These are phyloP conservation scores for Lodderomyces metapsilosis DNA, from an alignment of 1,139 yeast species.

Conservation along the genomic window DNA sequence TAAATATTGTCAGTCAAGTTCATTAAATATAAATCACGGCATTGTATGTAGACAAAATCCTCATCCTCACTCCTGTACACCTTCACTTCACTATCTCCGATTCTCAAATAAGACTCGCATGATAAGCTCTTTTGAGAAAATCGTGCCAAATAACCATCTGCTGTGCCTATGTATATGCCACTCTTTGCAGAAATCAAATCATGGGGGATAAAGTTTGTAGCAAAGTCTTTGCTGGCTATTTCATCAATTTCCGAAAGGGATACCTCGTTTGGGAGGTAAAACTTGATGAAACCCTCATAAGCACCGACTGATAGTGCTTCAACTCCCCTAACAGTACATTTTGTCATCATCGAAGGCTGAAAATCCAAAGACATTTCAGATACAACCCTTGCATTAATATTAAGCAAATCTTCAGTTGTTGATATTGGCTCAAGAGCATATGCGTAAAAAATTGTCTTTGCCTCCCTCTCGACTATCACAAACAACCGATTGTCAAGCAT, in stretches of 20 bases:
- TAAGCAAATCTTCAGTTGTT: not conserved
- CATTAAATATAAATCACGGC: constrained; percentile 45
- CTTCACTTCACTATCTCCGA: constrained; percentile 25
- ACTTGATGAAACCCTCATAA: constrained; percentile 19
- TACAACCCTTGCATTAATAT: not conserved
- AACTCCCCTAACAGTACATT: constrained; percentile 8
- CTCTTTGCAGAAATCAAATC: constrained; percentile 14
- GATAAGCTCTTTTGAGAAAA: constrained; percentile 14
- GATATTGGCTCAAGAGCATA: not conserved
- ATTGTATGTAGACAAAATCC: constrained; percentile 25
- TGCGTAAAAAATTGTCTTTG: not conserved
- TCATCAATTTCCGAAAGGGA: not conserved
- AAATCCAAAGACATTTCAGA: constrained; percentile 5
- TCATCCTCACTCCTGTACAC: constrained; percentile 18
- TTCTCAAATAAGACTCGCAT: constrained; percentile 17
- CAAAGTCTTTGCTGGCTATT: not conserved
- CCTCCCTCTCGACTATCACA: constrained; percentile 16
- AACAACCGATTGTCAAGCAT: constrained; percentile 14
- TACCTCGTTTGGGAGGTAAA: constrained; percentile 7
- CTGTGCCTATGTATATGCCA: constrained; percentile 27
- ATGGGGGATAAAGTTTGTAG: constrained; percentile 18
- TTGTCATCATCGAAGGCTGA: constrained; percentile 22
- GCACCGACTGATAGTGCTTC: constrained; percentile 18
- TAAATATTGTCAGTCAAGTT: constrained; percentile 27
- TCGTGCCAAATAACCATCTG: constrained; percentile 26